Evolutionary conservation across 345 rosid genomes (phyloP).

Genomic region (Eucalyptus pauciflora): DNA sequence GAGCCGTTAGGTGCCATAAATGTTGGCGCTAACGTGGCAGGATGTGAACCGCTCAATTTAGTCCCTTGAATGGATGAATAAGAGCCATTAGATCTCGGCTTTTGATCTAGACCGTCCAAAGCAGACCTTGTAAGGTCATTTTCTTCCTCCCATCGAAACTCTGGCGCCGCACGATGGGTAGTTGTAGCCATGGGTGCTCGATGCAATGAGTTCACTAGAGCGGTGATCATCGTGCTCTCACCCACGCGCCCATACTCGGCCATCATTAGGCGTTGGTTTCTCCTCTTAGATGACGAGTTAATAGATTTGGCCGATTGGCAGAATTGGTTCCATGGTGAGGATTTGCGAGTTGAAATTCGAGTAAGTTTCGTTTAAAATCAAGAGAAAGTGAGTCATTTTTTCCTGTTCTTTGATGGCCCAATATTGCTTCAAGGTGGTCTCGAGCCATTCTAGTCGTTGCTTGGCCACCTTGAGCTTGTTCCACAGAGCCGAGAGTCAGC

Average conservation of each 20-base stretch:
- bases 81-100: neutral
- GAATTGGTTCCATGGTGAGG: neutral
- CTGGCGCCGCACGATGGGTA: neutral
- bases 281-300: neutral
- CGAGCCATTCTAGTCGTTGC: accelerated
- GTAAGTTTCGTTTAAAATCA: too few species aligned
- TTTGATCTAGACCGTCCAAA: neutral
- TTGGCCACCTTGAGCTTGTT: neutral
- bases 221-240: neutral
- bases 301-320: neutral
- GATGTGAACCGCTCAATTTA: neutral
- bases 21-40: neutral
- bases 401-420: neutral
- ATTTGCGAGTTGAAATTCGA: too few species aligned
- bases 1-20: neutral
- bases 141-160: neutral
- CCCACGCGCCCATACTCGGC: neutral
- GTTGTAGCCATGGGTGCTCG: neutral
- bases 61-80: neutral
- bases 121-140: neutral
- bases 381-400: neutral
- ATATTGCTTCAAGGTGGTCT: neutral
- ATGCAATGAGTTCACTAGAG: neutral
- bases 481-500: accelerated
- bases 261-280: neutral